Base-by-base conservation (phyloP, 768 basidiomycete genomes). In the Trametes maxima region DNA sequence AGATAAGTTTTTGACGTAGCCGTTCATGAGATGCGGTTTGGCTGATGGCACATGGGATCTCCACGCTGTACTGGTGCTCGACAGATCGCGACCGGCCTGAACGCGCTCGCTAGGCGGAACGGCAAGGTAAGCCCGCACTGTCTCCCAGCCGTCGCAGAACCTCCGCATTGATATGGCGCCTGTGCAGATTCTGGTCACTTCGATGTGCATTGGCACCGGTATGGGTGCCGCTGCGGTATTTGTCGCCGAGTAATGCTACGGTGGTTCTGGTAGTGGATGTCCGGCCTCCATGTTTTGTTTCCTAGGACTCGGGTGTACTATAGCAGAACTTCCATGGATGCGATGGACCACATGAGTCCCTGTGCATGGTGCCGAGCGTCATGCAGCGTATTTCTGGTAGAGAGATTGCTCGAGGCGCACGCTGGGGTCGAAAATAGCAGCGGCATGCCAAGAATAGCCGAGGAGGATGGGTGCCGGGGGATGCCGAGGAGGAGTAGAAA, bases 131-230 rank as follows among this genome's bases (percentile, higher is more conserved):
- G 75, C 65, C 67, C 45, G 61, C 35, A 36, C 54, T 43, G 35
- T 33, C 17, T 36, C n/a, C 16, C 59, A 68, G 19, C 11, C 62
- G 36, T 40, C 54, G 17, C 25, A 43, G 52, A n/a, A 19, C 39
- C 42, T 28, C 14, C n/a, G 44, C 53, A n/a, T 45, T 33, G 54
- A 90, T 35, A 47, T 45, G 43, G 11, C 3, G 14, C 3, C 7
- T 24, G 11, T 21, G 12, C 25, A 64, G 90, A 76, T 95, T 7
- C 78, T 95, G 47, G 82, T 93, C n/a, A 94, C 91, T 3, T 87
- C 86, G 14, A 95, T 95, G 92, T 95, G 93, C 69, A 88, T 95
- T 40, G 86, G 89, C 17, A 88, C 88, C 13, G 91, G 93, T n/a
- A 94, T 94, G 92, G 92, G 92, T n/a, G 93, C 92, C 10, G 71